Conservation (phyloP, 768 basidiomycete species). For the Lactifluus subvellereus region DNA sequence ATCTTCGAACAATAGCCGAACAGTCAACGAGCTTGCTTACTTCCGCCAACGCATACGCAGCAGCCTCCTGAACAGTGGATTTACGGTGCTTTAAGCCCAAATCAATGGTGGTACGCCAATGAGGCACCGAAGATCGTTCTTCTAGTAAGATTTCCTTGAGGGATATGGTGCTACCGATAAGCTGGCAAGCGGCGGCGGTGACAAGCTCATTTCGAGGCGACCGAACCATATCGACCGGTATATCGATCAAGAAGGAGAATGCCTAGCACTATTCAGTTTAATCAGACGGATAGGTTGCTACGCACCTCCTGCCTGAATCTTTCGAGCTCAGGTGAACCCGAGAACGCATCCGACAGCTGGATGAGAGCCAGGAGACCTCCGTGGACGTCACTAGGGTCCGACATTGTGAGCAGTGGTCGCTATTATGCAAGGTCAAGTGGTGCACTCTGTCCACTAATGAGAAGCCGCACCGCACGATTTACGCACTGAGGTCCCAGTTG, state of each 20-base stretch:
- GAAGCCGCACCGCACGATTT: constrained; percentile 45
- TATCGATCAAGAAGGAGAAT: constrained; percentile 49
- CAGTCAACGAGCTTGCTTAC: constrained; percentile 67
- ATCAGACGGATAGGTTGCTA: not conserved
- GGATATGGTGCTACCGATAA: constrained; percentile 66
- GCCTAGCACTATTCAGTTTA: constrained; percentile 41
- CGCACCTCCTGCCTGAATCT: constrained; percentile 40
- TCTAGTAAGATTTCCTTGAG: constrained; percentile 42
- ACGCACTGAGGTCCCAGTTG: constrained; percentile 46
- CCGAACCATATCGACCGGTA: constrained; percentile 55
- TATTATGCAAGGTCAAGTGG: constrained; percentile 28
- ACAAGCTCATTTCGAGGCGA: constrained; percentile 67
- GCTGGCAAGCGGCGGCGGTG: constrained; percentile 61
- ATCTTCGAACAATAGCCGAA: constrained; percentile 63
- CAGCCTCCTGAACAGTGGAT: constrained; percentile 64
- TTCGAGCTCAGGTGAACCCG: constrained; percentile 26
- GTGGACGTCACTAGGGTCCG: constrained; percentile 69
- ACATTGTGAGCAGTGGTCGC: constrained; percentile 52
- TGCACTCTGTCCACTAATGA: constrained; percentile 22
- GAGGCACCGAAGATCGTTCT: constrained; percentile 40
- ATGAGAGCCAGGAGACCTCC: constrained; percentile 72
- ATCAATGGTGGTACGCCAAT: constrained; percentile 69
- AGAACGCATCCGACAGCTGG: constrained; percentile 64
- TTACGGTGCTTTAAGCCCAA: constrained; percentile 64
- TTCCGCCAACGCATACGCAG: constrained; percentile 61